Evolutionary conservation across 768 basidiomycete species (phyloP).

Genomic region (Trametes maxima): DNA sequence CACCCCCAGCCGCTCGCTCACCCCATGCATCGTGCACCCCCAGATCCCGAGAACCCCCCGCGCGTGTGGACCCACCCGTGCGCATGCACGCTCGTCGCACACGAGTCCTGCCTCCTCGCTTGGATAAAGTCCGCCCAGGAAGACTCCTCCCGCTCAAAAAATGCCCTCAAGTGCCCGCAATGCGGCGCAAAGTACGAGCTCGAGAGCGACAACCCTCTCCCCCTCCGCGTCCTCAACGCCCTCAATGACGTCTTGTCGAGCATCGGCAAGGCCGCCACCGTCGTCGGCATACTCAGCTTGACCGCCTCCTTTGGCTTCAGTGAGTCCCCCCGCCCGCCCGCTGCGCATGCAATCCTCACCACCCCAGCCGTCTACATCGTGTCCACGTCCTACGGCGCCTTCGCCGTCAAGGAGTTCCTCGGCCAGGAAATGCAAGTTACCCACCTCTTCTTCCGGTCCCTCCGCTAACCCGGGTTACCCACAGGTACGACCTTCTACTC

Average conservation of each 20-base stretch:
- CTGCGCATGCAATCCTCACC: not conserved
- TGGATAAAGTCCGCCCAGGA: constrained; percentile 78
- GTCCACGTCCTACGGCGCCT: constrained; percentile 70
- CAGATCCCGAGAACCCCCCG: constrained; percentile 51
- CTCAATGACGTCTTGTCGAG: constrained; percentile 53
- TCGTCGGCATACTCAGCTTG: constrained; percentile 51
- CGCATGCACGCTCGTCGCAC: constrained; percentile 77
- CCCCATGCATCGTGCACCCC: constrained; percentile 1
- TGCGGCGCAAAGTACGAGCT: constrained; percentile 69
- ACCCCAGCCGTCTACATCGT: constrained; percentile 49
- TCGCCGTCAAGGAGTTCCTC: constrained; percentile 68
- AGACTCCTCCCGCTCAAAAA: constrained; percentile 50
- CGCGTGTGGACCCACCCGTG: constrained; percentile 79
- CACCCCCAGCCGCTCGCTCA: not conserved
- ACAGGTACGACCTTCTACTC: constrained; percentile 67
- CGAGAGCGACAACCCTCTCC: constrained; percentile 60
- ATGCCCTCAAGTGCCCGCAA: constrained; percentile 81
- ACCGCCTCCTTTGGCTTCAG: constrained; percentile 63
- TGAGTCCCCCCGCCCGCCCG: constrained; percentile 36
- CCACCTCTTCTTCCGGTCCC: not conserved
- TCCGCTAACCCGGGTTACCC: constrained; percentile 31
- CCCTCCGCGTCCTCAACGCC: constrained; percentile 52
- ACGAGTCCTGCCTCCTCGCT: constrained; percentile 75
- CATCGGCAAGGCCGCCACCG: constrained; percentile 54
- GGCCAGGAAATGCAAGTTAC: constrained; percentile 57